Percentiles rank a stretch among this genome's conserved stretches.
Conservation (phyloP, 2,329 filamentous ascomycete genomes). For the Stenocarpella maydis region DNA sequence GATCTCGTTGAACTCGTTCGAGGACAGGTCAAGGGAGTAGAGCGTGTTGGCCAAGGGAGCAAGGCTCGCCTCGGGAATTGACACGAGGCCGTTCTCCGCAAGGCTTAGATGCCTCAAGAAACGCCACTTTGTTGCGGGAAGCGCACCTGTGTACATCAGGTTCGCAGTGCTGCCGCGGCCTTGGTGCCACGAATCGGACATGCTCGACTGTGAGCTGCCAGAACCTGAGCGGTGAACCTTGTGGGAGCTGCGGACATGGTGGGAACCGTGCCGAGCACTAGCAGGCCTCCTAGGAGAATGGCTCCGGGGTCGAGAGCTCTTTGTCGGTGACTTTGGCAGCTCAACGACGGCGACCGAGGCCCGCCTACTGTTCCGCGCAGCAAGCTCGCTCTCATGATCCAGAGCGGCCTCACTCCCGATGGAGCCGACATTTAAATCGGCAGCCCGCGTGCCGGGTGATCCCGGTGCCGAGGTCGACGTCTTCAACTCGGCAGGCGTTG, state of each 20-base stretch:
- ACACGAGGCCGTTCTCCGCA: slow-evolving; percentile 88
- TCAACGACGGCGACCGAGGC: slow-evolving; percentile 58
- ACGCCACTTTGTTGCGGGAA: slow-evolving; percentile 91
- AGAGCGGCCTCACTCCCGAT: slow-evolving; percentile 61
- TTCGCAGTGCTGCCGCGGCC: slow-evolving; percentile 81
- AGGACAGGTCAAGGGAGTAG: slow-evolving; percentile 90
- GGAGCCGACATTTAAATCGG: slow-evolving; percentile 67
- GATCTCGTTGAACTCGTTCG: slow-evolving; percentile 92
- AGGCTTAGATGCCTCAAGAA: slow-evolving; percentile 92
- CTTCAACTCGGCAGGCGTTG: slow-evolving; percentile 68
- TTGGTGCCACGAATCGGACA: slow-evolving; percentile 71
- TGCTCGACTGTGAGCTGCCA: slow-evolving; percentile 87
- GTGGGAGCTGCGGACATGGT: slow-evolving; percentile 72
- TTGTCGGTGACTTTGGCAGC: slow-evolving; percentile 49
- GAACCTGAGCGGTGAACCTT: slow-evolving; percentile 89
- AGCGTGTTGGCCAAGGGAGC: slow-evolving; percentile 85
- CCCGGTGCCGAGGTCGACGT: slow-evolving; percentile 75
- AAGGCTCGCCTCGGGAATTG: slow-evolving; percentile 78
- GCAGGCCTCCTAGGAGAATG: slow-evolving; percentile 81
- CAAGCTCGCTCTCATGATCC: slow-evolving; percentile 49
- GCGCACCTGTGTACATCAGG: slow-evolving; percentile 72
- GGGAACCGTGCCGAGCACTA: slow-evolving; percentile 76
- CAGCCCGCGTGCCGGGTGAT: slow-evolving; percentile 59
- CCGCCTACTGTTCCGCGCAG: slow-evolving; percentile 48
- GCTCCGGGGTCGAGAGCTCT: slow-evolving; percentile 70